Conservation (phyloP, 345 rosid genomes). For the Mallotus nudiflorus region DNA sequence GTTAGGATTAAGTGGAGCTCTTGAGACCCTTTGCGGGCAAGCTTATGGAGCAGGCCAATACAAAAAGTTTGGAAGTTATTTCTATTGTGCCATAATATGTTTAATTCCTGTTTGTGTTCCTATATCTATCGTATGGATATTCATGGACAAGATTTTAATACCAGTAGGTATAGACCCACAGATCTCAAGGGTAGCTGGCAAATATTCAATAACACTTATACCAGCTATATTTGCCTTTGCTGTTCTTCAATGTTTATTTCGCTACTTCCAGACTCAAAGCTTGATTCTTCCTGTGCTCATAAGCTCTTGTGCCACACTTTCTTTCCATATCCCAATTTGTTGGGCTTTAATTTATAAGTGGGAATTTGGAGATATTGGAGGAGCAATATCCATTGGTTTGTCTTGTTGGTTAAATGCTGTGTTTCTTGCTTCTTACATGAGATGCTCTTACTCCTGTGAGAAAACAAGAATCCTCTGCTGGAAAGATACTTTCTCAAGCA, state of each 20-base stretch:
- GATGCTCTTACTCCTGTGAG: conserved; percentile 28
- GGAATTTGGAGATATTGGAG: conserved; percentile 35
- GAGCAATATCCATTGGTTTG: conserved; percentile 38
- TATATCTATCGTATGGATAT: conserved; percentile 40
- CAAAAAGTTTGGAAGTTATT: conserved; percentile 41
- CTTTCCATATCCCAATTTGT: conserved; percentile 42
- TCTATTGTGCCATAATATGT: conserved; percentile 38
- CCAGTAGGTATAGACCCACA: conserved; percentile 42
- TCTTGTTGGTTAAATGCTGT: conserved; percentile 43
- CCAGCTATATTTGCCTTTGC: conserved; percentile 47
- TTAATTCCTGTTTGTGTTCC: conserved; percentile 39
- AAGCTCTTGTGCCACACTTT: conserved; percentile 37
- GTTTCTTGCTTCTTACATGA: conserved; percentile 39
- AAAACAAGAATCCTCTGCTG: conserved; percentile 8
- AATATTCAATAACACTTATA: conserved; percentile 43
- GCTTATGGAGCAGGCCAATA: conserved; percentile 63
- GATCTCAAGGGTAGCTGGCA: conserved; percentile 42
- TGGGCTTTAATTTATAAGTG: conserved; percentile 48
- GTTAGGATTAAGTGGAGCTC: conserved; percentile 57
- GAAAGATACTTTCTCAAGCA: conserved; percentile 4
- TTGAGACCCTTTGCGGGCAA: conserved; percentile 67
- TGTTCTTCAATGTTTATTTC: conserved; percentile 41
- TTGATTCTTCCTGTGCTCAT: conserved; percentile 42
- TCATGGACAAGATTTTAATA: conserved; percentile 43
- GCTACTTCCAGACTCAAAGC: conserved; percentile 49